Evolutionary conservation across 2,329 filamentous ascomycete genomes (phyloP), one percentile per base, ranked within the genome.

Genomic region (Verticillium tricorpus): DNA sequence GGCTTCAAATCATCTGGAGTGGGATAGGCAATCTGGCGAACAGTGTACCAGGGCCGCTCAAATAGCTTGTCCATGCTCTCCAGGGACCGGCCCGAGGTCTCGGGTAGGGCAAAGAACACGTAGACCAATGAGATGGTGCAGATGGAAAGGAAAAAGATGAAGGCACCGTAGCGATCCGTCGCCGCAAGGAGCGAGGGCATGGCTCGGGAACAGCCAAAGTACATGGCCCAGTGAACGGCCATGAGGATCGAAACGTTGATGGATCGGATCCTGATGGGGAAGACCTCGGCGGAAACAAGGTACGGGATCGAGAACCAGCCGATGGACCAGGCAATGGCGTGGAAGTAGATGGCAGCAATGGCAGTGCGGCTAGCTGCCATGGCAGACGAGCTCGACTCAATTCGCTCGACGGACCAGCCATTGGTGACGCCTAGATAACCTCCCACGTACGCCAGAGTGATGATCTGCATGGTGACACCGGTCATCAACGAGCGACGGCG

Each of bases 241-340:
- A 80, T 80, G 3, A 77, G 67, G 7, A 80, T 69, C 0, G 77
- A 76, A 0, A 76, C 72, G 12, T 74, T 75, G 25, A 78, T 67
- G 1, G 75, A 75, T 3, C 78, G 74, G 15, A 80, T 76, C 1
- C 73, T 69, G 0, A 79, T 69, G 0, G 77, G 78, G 35, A 80
- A 79, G 1, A 80, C 73, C 65, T 81, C 78, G 1, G 78, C 75
- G 2, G 74, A 77, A n/a, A 80, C 72, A 2, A 80, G 68, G 59
- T 81, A 80, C 5, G 78, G 77, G 15, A 80, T 76, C 0, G 71
- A 73, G 63, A 80, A 80, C 77, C 76, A 81, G 0, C 79, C 78
- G n/a, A 81, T 75, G 0, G 77, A 77, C 77, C 77, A 80, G 1
- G 74, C 77, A 5, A 79, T 68, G 9, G 77, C 78, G 17, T 75